Percentiles rank a stretch among this genome's conserved stretches.
These are phyloP conservation scores for Fusarium palustre DNA, from an alignment of 2,329 filamentous ascomycete species.

Conservation along the genomic window DNA sequence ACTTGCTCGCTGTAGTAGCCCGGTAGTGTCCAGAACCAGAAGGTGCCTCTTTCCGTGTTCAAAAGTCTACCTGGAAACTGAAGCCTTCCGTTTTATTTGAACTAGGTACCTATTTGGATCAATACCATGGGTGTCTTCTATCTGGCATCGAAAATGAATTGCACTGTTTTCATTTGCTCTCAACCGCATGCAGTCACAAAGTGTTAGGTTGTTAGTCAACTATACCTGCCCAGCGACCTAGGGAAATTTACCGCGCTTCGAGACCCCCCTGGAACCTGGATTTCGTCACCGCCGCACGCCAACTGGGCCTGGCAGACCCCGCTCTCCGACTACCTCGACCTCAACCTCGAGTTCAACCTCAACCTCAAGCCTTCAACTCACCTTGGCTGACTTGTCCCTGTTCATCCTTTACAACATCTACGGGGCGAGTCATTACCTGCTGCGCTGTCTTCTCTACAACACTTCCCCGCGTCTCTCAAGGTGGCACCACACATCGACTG, in stretches of 20 bases:
- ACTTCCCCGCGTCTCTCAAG: not conserved
- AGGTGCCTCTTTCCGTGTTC: conserved; percentile 11
- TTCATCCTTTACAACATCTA: conserved; percentile 25
- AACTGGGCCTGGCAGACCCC: conserved; percentile 42
- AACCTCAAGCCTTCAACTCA: conserved; percentile 27
- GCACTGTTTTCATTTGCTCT: conserved; percentile 24
- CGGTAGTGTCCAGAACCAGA: conserved; percentile 20
- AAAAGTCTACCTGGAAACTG: too few species aligned
- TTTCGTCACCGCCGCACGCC: conserved; percentile 47
- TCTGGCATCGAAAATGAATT: conserved; percentile 7
- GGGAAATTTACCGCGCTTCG: conserved; percentile 30
- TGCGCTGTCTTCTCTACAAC: conserved; percentile 6
- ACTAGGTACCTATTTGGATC: not conserved
- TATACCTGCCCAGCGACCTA: conserved; percentile 3
- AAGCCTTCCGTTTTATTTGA: not conserved
- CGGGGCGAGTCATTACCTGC: conserved; percentile 8
- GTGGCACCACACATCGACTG: conserved; percentile 2
- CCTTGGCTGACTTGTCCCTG: conserved; percentile 26
- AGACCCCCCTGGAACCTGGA: conserved; percentile 26
- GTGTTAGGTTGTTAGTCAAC: conserved; percentile 11
- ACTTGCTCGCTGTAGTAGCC: not conserved
- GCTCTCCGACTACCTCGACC: conserved; percentile 36
- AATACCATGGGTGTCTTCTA: not conserved
- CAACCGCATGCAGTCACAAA: conserved; percentile 9
- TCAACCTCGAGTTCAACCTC: conserved; percentile 24